Evolutionary conservation across 805 yeast species (phyloP).

Genomic region (Isabelozyma pseudorhagii): DNA sequence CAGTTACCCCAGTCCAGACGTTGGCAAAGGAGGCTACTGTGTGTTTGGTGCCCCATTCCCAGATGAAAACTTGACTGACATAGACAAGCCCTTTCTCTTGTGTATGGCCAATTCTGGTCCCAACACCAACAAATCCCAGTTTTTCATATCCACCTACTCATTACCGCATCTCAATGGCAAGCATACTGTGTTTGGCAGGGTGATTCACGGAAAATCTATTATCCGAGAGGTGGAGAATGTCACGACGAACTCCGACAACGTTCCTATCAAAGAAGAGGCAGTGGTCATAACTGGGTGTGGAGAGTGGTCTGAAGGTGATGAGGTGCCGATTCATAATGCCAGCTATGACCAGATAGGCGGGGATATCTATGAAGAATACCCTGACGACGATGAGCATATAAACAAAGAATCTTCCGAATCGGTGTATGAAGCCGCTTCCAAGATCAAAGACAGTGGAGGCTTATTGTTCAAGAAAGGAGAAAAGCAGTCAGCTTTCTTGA

Average conservation of each 20-base stretch:
- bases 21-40: constrained; percentile 36
- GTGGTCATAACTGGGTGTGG: constrained; percentile 61
- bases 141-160: constrained; percentile 67
- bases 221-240: constrained; percentile 61
- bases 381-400: constrained; percentile 64
- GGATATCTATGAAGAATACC: constrained; percentile 72
- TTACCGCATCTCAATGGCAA: constrained; percentile 74
- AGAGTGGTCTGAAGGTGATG: constrained; percentile 51
- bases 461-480: constrained; percentile 53
- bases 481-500: constrained; percentile 51
- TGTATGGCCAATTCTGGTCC: constrained; percentile 65
- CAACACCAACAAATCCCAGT: constrained; percentile 57
- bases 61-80: constrained; percentile 53
- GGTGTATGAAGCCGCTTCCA: constrained; percentile 48
- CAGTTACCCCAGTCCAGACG: constrained; percentile 18
- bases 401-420: constrained; percentile 55
- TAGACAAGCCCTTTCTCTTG: constrained; percentile 48
- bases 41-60: constrained; percentile 33
- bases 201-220: constrained; percentile 64
- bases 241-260: constrained; percentile 37
- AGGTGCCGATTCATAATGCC: constrained; percentile 60
- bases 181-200: constrained; percentile 76
- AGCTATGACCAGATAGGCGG: constrained; percentile 61
- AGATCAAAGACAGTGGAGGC: constrained; percentile 68
- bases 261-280: constrained; percentile 35